Evolutionary conservation across 1,139 yeast genomes (phyloP), one percentile per base, ranked within the genome.

Genomic region (Saccharomyces hybrid): DNA sequence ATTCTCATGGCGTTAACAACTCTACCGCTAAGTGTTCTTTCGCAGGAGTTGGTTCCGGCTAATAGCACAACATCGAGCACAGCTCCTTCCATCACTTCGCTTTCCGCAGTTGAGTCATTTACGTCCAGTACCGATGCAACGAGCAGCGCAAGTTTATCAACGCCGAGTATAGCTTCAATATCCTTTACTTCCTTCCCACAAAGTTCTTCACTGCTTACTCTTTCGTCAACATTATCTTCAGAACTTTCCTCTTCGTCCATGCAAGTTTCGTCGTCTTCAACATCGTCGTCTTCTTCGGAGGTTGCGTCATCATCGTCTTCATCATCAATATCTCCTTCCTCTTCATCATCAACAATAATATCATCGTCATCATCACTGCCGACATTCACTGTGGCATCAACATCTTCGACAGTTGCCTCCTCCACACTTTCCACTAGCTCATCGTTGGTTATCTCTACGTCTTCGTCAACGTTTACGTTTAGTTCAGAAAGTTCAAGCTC

Each of bases 371-470:
- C 44, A 8, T n/a, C 23, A 16, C 16, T 20, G 9, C 20, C 44
- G 11, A 16, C 44, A 9, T 41, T n/a, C 23, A 5, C 49, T 6
- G 5, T 11, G 25, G 11, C 47, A 9, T 20, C 48, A 4, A 14
- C 51, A 27, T 14, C 47, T 14, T 41, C 50, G 9, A 9, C 53
- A 27, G 28, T 28, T 31, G 20, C 28, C 20, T 42, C 27, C 25
- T 50, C 52, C 38, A 41, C 20, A 32, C 30, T 44, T 32, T 20
- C 47, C n/a, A 28, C 46, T n/a, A 30, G 32, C 20, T 16, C 50
- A 50, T 34, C 49, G 3, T 23, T 48, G 5, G 28, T 54, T 49
- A 31, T 57, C 30, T 54, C 49, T 47, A 49, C 13, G 48, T 49
- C 38, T 5, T 16, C 57, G 9, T 50, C 51, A 5, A 34, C 52